These are phyloP conservation scores for Macadamia tetraphylla DNA, from an alignment of 164 flowering plant species.

Conservation along the genomic window DNA sequence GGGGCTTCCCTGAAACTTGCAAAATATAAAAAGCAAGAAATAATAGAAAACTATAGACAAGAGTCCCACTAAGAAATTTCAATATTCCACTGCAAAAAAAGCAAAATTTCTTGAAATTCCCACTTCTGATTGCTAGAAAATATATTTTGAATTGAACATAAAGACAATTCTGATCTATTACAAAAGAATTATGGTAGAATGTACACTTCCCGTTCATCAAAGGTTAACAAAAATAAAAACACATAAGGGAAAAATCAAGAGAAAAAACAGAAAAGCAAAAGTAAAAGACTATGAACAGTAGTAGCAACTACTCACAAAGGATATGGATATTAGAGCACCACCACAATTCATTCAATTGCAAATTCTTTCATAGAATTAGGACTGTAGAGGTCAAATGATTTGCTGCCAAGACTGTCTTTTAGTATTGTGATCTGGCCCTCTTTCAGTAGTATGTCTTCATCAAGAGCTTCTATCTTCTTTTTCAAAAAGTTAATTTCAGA, in stretches of 20 bases:
- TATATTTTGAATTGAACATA: no score
- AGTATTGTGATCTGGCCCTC: constrained; percentile 91
- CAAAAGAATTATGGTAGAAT: constrained; percentile 9
- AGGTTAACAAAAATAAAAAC: background rate
- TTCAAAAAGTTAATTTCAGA: constrained; percentile 52
- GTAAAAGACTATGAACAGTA: constrained; percentile 2
- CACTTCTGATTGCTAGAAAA: no score
- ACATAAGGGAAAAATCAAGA: background rate
- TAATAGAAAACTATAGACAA: no score
- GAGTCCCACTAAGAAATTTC: no score
- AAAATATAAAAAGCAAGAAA: no score
- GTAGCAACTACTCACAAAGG: background rate
- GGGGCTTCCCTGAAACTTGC: no score
- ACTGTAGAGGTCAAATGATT: constrained; percentile 51
- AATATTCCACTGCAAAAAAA: no score
- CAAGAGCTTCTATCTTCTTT: constrained; percentile 70
- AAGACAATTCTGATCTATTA: background rate
- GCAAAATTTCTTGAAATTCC: no score
- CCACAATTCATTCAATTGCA: constrained; percentile 24
- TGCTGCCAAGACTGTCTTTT: constrained; percentile 51
- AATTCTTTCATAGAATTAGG: constrained; percentile 37
- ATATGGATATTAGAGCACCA: background rate
- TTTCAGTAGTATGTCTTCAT: constrained; percentile 76
- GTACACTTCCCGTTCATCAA: constrained; percentile 4
- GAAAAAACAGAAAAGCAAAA: background rate